These are phyloP conservation scores for Cyclostephanos tholiformis DNA, from an alignment of 108 stramenopile species.

Conservation along the genomic window DNA sequence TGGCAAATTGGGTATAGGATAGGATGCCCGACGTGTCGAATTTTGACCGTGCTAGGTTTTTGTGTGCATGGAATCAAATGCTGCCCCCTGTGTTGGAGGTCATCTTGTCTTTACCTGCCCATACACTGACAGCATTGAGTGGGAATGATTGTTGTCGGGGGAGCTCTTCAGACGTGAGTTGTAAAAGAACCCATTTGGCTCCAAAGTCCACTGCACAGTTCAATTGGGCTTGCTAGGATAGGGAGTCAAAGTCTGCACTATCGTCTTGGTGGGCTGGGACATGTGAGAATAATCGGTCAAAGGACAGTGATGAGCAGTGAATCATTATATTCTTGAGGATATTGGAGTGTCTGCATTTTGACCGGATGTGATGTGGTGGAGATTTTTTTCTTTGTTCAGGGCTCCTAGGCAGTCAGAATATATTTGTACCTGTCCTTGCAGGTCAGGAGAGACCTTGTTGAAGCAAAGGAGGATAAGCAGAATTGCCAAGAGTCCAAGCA, in stretches of 20 bases:
- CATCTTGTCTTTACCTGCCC: constrained; percentile 9
- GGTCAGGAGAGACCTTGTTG: neutral
- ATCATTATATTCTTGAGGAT: constrained; percentile 18
- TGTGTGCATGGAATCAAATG: neutral
- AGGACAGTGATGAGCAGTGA: neutral
- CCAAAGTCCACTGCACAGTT: neutral
- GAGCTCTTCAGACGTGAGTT: neutral
- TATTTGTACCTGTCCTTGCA: neutral
- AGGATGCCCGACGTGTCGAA: neutral
- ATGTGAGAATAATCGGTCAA: constrained; percentile 4
- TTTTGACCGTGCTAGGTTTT: neutral
- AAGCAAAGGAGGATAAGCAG: constrained; percentile 8
- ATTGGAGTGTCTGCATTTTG: constrained; percentile 12
- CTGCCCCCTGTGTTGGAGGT: constrained; percentile 11
- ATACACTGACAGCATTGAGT: constrained; percentile 17
- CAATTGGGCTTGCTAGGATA: neutral
- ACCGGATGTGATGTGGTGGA: constrained; percentile 1
- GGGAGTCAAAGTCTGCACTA: neutral
- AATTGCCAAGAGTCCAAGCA: constrained; percentile 17
- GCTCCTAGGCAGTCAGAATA: constrained; percentile 27
- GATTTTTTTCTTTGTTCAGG: neutral
- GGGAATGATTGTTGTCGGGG: constrained; percentile 16
- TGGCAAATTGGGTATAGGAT: neutral
- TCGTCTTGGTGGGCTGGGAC: constrained; percentile 30
- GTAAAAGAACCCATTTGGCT: constrained; percentile 1